Evolutionary conservation across 2,329 filamentous ascomycete genomes (phyloP).

Genomic region (Macrophomina tecta): DNA sequence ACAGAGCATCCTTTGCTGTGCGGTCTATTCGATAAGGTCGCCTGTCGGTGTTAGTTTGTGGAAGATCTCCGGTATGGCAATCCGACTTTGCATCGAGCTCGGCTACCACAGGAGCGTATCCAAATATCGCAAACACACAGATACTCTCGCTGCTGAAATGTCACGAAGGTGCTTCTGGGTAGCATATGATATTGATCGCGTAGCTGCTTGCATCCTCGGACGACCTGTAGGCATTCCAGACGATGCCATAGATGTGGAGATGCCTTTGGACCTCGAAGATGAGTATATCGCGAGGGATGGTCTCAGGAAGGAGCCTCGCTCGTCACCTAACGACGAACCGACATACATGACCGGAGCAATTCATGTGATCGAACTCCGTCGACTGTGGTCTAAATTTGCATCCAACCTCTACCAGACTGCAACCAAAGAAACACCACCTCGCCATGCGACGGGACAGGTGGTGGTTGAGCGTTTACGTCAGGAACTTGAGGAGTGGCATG

Average conservation of each 20-base stretch:
- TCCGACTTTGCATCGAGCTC: slow-evolving; percentile 44
- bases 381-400: slow-evolving; percentile 35
- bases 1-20: slow-evolving; percentile 36
- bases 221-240: slow-evolving; percentile 38
- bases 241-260: slow-evolving; percentile 37
- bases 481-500: slow-evolving; percentile 37
- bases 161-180: slow-evolving; percentile 43
- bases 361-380: slow-evolving; percentile 36
- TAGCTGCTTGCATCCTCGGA: slow-evolving; percentile 41
- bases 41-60: slow-evolving; percentile 37
- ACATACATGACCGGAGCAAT: slow-evolving; percentile 37
- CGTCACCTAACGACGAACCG: slow-evolving; percentile 29
- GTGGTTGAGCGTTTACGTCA: slow-evolving; percentile 32
- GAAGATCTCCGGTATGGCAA: slow-evolving; percentile 45
- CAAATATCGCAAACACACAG: slow-evolving; percentile 28
- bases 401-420: slow-evolving; percentile 32
- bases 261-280: slow-evolving; percentile 31
- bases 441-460: slow-evolving; percentile 29
- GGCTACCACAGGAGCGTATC: slow-evolving; percentile 43
- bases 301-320: slow-evolving; percentile 21
- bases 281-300: slow-evolving; percentile 24
- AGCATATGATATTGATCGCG: slow-evolving; percentile 43
- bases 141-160: slow-evolving; percentile 37
- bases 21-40: slow-evolving; percentile 38
- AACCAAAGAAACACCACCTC: background rate